Percentiles rank a stretch among this genome's conserved stretches.
Evolutionary conservation across 139 green algal species (phyloP).

Genomic region (Coelastrella sp.): DNA sequence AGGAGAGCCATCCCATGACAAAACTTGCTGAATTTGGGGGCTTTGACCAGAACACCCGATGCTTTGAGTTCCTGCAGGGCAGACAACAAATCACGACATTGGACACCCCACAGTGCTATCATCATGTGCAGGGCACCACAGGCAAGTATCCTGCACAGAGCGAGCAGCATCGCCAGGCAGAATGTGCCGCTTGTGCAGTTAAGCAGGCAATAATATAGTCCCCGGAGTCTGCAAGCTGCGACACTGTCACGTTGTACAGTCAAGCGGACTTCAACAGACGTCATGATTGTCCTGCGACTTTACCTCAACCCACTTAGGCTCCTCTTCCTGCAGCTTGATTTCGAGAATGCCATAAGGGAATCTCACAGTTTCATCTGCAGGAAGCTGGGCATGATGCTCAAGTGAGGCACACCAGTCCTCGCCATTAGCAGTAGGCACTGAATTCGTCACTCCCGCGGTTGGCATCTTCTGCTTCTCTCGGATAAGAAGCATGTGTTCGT

Average conservation of each 20-base stretch:
- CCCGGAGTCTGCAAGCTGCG: neutral
- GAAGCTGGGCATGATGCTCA: constrained; percentile 41
- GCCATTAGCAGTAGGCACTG: neutral
- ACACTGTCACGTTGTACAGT: neutral
- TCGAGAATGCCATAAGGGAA: constrained; percentile 92
- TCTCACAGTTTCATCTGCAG: constrained; percentile 50
- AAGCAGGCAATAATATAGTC: too few relatives aligned
- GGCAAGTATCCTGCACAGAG: neutral
- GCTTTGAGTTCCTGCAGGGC: constrained; percentile 52
- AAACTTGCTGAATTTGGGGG: constrained; percentile 87
- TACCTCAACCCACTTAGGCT: constrained; percentile 65
- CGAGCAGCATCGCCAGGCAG: neutral
- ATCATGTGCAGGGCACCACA: neutral
- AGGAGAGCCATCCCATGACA: constrained; percentile 58
- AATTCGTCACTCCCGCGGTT: too few relatives aligned
- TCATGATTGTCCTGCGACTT: too few relatives aligned
- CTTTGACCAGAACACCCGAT: constrained; percentile 75
- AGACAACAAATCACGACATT: too few relatives aligned
- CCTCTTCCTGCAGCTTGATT: constrained; percentile 86
- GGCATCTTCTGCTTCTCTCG: constrained; percentile 49
- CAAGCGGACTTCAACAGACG: too few relatives aligned
- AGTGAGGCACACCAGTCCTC: constrained; percentile 58
- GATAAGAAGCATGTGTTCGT: constrained; percentile 77
- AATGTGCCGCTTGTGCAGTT: too few relatives aligned
- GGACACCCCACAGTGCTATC: too few relatives aligned